These are phyloP conservation scores for Amauroascus verrucosus DNA, from an alignment of 2,329 filamentous ascomycete species.

Conservation along the genomic window DNA sequence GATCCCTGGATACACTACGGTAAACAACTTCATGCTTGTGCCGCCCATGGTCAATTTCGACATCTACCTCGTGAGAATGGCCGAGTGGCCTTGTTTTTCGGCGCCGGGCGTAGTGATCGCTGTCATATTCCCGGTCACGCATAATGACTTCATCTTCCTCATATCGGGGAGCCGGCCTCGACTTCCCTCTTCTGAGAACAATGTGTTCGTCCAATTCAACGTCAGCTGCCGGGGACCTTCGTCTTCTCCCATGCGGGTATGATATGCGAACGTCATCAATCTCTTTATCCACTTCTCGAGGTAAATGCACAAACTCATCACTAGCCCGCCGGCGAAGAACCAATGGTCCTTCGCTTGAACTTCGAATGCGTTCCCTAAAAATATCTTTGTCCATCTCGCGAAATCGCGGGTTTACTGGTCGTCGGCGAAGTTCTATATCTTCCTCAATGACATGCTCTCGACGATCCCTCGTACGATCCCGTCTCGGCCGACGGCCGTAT, in stretches of 20 bases:
- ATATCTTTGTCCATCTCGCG: slow-evolving; percentile 30
- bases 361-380: slow-evolving; percentile 27
- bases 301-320: slow-evolving; percentile 16
- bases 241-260: slow-evolving; percentile 7
- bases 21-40: slow-evolving; percentile 6
- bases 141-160: slow-evolving; percentile 22
- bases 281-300: slow-evolving; percentile 22
- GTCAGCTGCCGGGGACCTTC: slow-evolving; percentile 16
- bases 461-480: slow-evolving; percentile 15
- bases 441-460: slow-evolving; percentile 24
- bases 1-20: slow-evolving; percentile 11
- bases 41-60: slow-evolving; percentile 16
- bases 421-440: slow-evolving; percentile 23
- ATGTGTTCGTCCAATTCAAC: slow-evolving; percentile 20
- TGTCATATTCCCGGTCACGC: slow-evolving; percentile 12
- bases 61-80: slow-evolving; percentile 13
- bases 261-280: slow-evolving; percentile 9
- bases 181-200: slow-evolving; percentile 5
- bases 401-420: slow-evolving; percentile 35
- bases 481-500: slow-evolving; percentile 13
- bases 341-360: slow-evolving; percentile 24
- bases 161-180: neutral
- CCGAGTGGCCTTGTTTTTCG: slow-evolving; percentile 10
- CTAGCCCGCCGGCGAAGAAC: slow-evolving; percentile 24
- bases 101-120: slow-evolving; percentile 5